Base-by-base conservation (phyloP, 75 land plant species). In the Selaginella tamariscina region DNA sequence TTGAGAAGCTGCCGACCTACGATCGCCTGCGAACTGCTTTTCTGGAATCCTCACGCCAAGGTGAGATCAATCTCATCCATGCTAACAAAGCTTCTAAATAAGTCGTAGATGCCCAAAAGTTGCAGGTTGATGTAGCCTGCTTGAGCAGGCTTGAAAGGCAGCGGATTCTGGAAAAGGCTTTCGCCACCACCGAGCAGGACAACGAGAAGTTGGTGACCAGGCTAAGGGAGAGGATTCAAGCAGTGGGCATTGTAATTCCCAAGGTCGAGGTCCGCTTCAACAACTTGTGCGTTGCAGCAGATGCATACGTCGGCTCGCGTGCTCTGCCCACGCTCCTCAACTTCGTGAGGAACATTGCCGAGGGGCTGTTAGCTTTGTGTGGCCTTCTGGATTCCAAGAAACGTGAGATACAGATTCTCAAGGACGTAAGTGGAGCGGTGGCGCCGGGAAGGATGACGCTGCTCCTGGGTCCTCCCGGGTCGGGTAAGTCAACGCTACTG, bases 121-220 rank as follows among this genome's bases (percentile, higher is more conserved):
- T 30, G 30, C 81, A 81, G 74, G 70, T 88, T 18, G 86, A 85
- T 68, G 77, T 91, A 0, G 54, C 71, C 9, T 68, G 70, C 8
- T 74, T 91, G 8, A 84, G 77, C 0, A 23, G 59, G 9, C 29
- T 33, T 0, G 80, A 88, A 54, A 80, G 78, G 29, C 68, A 67
- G 39, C 68, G 66, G 22, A n/a, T 91, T 24, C 22, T 91, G 9
- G 83, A 85, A 20, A 80, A 83, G 57, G 78, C 86, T 5, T 68
- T 91, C 2, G 79, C 83, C 54, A 73, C 80, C 30, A 81, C 78
- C 9, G 96, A 85, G 21, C 85, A 85, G 71, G 91, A 88, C 64
- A 87, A 91, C 65, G 91, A 85, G 74, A 72, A 74, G 60, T 81
- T 91, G 60, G 68, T 91, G 68, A 24, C 63, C 9, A 80, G 78